These are phyloP conservation scores for Trypanosomatidae sp. DNA, from an alignment of 208 protist genomes.

Conservation along the genomic window DNA sequence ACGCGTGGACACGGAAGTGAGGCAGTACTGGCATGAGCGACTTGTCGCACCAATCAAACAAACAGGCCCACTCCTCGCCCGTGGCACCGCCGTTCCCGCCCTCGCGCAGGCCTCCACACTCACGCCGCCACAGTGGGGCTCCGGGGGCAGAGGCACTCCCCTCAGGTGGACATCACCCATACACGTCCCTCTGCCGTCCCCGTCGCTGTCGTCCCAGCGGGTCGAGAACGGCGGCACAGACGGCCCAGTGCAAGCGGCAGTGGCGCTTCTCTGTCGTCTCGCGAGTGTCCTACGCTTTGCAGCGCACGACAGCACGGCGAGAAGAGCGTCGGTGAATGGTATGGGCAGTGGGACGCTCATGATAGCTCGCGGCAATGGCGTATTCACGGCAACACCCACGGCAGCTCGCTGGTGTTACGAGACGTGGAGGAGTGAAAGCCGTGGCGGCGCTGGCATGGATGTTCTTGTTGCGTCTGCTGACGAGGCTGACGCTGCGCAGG, in stretches of 20 bases:
- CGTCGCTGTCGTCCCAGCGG: background rate
- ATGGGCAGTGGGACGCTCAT: background rate
- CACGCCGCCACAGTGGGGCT: background rate
- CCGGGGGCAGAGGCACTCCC: background rate
- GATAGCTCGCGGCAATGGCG: background rate
- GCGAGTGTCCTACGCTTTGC: slow-evolving; percentile 3
- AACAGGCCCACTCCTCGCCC: background rate
- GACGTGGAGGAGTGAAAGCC: background rate
- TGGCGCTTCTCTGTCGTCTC: slow-evolving; percentile 20
- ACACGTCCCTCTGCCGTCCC: too few species aligned
- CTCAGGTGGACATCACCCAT: background rate
- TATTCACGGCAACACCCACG: background rate
- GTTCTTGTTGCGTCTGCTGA: background rate
- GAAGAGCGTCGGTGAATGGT: background rate
- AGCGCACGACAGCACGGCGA: background rate
- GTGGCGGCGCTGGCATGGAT: background rate
- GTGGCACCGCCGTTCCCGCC: background rate
- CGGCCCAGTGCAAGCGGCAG: slow-evolving; percentile 1
- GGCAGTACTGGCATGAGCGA: slow-evolving; percentile 17
- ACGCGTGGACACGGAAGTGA: background rate
- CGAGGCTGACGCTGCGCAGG: background rate
- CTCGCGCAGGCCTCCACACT: background rate
- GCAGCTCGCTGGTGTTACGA: background rate
- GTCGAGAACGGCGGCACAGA: background rate
- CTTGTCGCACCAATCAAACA: slow-evolving; percentile 3